Conservation (phyloP, 1,139 yeast species). For the Pichia sp. region DNA sequence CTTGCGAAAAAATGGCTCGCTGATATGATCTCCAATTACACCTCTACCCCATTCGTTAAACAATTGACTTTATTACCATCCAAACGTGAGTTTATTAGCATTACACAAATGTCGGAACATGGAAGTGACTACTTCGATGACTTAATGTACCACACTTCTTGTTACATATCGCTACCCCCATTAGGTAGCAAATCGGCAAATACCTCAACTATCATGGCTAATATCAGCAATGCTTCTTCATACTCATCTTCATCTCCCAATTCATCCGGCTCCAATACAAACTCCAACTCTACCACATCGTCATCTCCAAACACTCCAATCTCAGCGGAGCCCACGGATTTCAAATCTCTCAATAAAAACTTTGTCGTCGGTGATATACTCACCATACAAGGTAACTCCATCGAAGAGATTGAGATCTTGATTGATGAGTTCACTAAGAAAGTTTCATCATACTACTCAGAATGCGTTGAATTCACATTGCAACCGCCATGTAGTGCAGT, state of each 20-base stretch:
- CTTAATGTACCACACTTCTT: slow-evolving; percentile 59
- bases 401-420: slow-evolving; percentile 49
- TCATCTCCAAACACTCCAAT: neutral
- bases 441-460: slow-evolving; percentile 31
- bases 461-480: slow-evolving; percentile 25
- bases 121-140: slow-evolving; percentile 26
- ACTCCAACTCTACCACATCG: neutral
- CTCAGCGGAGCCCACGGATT: neutral
- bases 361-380: slow-evolving; percentile 29
- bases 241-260: neutral
- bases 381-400: slow-evolving; percentile 50
- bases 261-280: neutral
- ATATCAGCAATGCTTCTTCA: neutral
- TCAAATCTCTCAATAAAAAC: slow-evolving; percentile 24
- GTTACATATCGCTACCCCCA: slow-evolving; percentile 60
- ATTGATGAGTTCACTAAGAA: slow-evolving; percentile 32
- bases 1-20: slow-evolving; percentile 32
- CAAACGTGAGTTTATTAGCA: slow-evolving; percentile 38
- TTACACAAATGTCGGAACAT: slow-evolving; percentile 15
- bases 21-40: slow-evolving; percentile 34
- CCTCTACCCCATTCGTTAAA: slow-evolving; percentile 41
- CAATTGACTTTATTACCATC: slow-evolving; percentile 39
- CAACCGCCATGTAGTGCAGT: slow-evolving; percentile 1
- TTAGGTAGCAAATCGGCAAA: slow-evolving; percentile 33
- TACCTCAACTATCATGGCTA: slow-evolving; percentile 11